phyloP scores from a whole-genome alignment of 306 rosid species.

The Acacia acuminata region DNA sequence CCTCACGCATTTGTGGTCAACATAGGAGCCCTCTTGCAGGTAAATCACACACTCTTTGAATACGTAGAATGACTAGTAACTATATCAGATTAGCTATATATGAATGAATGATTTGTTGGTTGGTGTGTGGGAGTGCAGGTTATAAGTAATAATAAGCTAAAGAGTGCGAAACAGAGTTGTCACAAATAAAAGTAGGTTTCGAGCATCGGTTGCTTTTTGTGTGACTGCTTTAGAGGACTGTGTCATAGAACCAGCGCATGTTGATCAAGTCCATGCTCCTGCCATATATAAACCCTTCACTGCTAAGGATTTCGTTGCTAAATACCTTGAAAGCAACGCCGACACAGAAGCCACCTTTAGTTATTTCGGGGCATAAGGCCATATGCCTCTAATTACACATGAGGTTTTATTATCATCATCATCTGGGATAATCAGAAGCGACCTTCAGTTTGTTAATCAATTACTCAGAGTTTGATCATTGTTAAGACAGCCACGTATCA shows the following conservation, averaged over 20 bases:
- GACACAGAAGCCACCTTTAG: background rate
- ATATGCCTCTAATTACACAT: background rate
- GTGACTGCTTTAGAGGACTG: conserved; percentile 35
- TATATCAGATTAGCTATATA: background rate
- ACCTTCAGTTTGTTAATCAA: too few species aligned
- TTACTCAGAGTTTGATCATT: too few species aligned
- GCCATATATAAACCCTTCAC: conserved; percentile 31
- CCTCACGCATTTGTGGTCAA: conserved; percentile 37
- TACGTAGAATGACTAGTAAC: background rate
- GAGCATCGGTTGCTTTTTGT: conserved; percentile 31
- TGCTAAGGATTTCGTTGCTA: conserved; percentile 33
- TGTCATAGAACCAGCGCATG: conserved; percentile 37
- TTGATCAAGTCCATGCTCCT: conserved; percentile 27
- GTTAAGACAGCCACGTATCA: too few species aligned
- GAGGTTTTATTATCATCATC: background rate
- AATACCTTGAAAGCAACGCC: conserved; percentile 1
- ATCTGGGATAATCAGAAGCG: too few species aligned
- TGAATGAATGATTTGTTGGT: background rate
- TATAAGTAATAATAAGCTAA: conserved; percentile 50
- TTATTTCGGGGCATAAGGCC: background rate
- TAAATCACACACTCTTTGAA: background rate
- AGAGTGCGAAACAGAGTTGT: conserved; percentile 58
- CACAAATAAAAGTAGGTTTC: conserved; percentile 46
- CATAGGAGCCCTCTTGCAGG: conserved; percentile 29
- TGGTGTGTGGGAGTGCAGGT: conserved; percentile 3